Percentiles rank a stretch among this genome's conserved stretches.
Conservation (phyloP, 176 grass and related monocot species). For the Coix lacrymajobi region DNA sequence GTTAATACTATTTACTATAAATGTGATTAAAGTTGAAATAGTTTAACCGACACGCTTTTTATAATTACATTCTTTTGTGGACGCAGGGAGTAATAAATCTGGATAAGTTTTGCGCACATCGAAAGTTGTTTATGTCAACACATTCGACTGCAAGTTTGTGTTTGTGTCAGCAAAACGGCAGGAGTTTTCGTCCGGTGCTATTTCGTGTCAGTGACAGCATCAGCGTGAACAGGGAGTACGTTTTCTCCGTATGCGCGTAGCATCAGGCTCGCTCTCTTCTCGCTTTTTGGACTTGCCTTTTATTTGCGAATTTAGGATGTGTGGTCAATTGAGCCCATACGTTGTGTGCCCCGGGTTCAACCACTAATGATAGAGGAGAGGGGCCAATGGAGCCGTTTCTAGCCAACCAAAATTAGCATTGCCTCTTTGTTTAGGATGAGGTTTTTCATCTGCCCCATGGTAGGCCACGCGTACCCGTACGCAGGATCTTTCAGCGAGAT, state of each 20-base stretch:
- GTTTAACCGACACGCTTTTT: too few relatives aligned
- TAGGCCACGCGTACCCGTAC: background rate
- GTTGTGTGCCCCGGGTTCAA: constrained; percentile 47
- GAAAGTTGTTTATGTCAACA: background rate
- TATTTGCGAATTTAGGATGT: constrained; percentile 6
- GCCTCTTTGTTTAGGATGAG: constrained; percentile 33
- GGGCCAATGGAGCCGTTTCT: constrained; percentile 25
- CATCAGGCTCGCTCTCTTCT: background rate
- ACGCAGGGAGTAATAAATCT: too few relatives aligned
- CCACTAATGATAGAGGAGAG: constrained; percentile 44
- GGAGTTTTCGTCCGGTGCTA: background rate
- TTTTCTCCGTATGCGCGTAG: background rate
- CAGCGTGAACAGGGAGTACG: background rate
- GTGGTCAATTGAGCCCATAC: constrained; percentile 40
- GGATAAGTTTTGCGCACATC: background rate
- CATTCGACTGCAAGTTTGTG: background rate
- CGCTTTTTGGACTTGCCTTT: background rate
- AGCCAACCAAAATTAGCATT: constrained; percentile 47
- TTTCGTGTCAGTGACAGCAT: background rate
- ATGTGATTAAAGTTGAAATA: too few relatives aligned
- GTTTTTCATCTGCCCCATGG: background rate
- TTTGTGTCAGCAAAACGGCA: background rate
- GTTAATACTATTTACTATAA: too few relatives aligned
- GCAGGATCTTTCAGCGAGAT: constrained; percentile 26
- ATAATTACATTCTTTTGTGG: too few relatives aligned